Conservation (phyloP, 2,329 filamentous ascomycete genomes). For the Sporothrix phasma region DNA sequence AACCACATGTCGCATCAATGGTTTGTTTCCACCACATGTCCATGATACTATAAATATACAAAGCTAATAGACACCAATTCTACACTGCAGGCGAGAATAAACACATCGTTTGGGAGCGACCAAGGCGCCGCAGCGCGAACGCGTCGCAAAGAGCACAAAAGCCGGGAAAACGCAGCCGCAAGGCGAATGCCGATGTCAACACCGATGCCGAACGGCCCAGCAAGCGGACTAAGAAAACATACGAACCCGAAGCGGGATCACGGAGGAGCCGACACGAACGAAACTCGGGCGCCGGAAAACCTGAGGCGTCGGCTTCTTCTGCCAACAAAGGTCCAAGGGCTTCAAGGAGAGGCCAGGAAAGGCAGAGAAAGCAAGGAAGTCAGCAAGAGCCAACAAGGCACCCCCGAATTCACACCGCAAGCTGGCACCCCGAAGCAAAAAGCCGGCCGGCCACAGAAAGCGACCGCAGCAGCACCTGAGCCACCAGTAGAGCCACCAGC, state of each 20-base stretch:
- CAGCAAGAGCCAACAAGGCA: background rate
- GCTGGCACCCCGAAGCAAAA: background rate
- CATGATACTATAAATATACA: background rate
- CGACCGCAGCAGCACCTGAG: background rate
- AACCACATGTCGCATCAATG: background rate
- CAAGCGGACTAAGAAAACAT: slow-evolving; percentile 3
- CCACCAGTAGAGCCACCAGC: background rate
- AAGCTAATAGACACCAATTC: background rate
- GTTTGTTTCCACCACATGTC: background rate
- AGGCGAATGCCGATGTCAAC: background rate
- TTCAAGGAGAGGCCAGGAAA: background rate
- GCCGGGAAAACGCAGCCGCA: background rate
- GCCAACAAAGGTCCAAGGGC: background rate
- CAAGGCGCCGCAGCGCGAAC: background rate
- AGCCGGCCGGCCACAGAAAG: background rate
- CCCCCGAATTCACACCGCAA: background rate
- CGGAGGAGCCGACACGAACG: slow-evolving; percentile 19
- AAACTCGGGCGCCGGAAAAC: slow-evolving; percentile 14
- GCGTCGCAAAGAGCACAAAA: background rate
- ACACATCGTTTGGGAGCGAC: slow-evolving; percentile 6
- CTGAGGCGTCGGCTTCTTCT: background rate
- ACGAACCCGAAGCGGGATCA: background rate
- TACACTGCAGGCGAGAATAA: slow-evolving; percentile 10
- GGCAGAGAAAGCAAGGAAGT: background rate
- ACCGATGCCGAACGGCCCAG: background rate